Evolutionary conservation across 345 rosid genomes (phyloP), one percentile per base, ranked within the genome.

Genomic region (Sisymbrium altissimum): DNA sequence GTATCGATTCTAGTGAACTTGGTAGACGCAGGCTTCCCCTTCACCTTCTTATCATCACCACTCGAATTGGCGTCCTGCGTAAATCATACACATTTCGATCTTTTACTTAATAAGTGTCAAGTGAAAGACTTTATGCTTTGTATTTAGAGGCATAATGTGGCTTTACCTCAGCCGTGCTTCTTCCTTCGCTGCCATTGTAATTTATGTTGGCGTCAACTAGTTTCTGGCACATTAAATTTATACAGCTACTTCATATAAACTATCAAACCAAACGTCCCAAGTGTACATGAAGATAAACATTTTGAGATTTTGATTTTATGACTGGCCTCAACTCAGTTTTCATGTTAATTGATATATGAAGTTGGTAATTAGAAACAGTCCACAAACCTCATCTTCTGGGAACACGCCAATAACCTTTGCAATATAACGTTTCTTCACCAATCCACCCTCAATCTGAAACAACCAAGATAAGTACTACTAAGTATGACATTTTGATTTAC

Each of bases 11-110:
- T 85, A 41, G 89, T 84, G 83, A 95, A 90, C 83, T 86, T 87
- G n/a, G 98, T 90, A 80, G 87, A 83, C 5, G 98, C 85, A 67
- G 86, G 78, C 89, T 90, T 90, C 54, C 99, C 97, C 73, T 83
- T 88, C 46, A 48, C 55, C 36, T 78, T 69, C 56, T 72, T 76
- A 76, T 35, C 64, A 69, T 72, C 83, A 76, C 82, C 86, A 78
- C 70, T 49, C 36, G 81, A 53, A 52, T 70, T 73, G 3, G 79
- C 81, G 11, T 79, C 87, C 97, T 93, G 86, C 74, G 70, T 18
- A 59, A 59, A 32, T 0, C 65, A 66, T 30, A 14, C 30, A 23
- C 44, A 69, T 38, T n/a, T 7, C 2, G 1, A 64, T 46, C 29
- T 10, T 25, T 35, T 43, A 55, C 41, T 41, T 4, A 3, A 2